phyloP scores from a whole-genome alignment of 1,139 yeast species.

The Groenewaldozyma auringiensis region DNA sequence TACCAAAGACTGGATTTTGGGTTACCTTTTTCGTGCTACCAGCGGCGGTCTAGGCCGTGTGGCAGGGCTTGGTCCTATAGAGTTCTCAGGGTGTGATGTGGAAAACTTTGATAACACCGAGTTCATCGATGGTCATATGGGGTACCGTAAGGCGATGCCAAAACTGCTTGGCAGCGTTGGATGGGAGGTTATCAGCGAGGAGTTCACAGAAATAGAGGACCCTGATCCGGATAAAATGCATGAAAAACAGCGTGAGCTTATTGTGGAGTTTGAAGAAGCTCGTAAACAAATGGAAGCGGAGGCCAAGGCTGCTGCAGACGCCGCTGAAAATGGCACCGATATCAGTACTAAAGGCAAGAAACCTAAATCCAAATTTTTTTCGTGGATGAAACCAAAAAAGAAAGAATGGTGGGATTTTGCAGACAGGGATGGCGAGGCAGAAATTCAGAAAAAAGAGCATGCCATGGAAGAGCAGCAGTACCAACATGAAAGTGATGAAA shows the following conservation, averaged over 20 bases:
- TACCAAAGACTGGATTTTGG: slow-evolving; percentile 91
- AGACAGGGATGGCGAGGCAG: slow-evolving; percentile 25
- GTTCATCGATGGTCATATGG: slow-evolving; percentile 91
- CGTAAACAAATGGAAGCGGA: slow-evolving; percentile 43
- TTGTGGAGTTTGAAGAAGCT: slow-evolving; percentile 81
- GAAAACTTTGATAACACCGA: slow-evolving; percentile 87
- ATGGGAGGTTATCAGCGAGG: slow-evolving; percentile 82
- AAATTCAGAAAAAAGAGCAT: slow-evolving; percentile 2
- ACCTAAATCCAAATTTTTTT: slow-evolving; percentile 32
- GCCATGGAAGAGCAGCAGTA: slow-evolving; percentile 7
- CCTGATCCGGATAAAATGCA: slow-evolving; percentile 87
- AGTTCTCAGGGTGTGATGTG: slow-evolving; percentile 31
- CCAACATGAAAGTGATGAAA: slow-evolving; percentile 3
- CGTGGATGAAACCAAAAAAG: slow-evolving; percentile 67
- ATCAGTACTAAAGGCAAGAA: slow-evolving; percentile 20
- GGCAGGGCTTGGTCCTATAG: slow-evolving; percentile 80
- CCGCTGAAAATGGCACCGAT: slow-evolving; percentile 2
- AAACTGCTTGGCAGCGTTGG: slow-evolving; percentile 58
- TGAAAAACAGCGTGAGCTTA: slow-evolving; percentile 65
- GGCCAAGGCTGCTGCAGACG: slow-evolving; percentile 5
- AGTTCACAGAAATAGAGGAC: slow-evolving; percentile 91
- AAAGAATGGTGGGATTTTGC: slow-evolving; percentile 86
- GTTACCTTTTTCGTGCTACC: slow-evolving; percentile 90
- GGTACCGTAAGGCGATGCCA: slow-evolving; percentile 90
- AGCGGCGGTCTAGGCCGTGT: slow-evolving; percentile 88